phyloP scores from a whole-genome alignment of 331 rosid species.

The Malus hybrid region DNA sequence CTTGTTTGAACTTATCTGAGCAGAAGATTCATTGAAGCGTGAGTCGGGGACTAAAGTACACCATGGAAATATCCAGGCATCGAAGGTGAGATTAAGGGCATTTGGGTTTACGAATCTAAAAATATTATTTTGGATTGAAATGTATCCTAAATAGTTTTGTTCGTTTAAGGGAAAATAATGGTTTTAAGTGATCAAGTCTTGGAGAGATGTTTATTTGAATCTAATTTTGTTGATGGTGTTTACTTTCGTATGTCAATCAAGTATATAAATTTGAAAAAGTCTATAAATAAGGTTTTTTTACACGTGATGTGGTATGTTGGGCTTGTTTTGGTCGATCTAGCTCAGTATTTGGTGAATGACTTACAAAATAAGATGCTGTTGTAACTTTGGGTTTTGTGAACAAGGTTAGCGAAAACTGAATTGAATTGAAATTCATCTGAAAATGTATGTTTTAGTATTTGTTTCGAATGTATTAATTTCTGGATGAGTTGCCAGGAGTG shows the following conservation, averaged over 20 bases:
- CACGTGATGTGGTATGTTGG: not conserved
- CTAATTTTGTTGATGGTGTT: not conserved
- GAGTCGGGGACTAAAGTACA: conserved; percentile 92
- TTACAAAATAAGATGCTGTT: not conserved
- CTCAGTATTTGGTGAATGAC: not conserved
- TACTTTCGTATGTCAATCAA: not conserved
- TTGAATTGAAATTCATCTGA: not conserved
- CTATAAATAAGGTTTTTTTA: not conserved
- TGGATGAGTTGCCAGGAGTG: not conserved
- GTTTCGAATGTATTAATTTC: not conserved
- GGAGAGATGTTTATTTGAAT: not conserved
- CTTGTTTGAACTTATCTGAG: conserved; percentile 13
- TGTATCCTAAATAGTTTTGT: not conserved
- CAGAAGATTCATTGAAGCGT: conserved; percentile 88
- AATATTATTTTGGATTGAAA: no score
- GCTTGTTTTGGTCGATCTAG: not conserved
- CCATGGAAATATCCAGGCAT: conserved; percentile 86
- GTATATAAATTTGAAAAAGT: not conserved
- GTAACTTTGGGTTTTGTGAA: not conserved
- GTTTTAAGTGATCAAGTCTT: not conserved
- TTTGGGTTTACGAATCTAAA: not conserved
- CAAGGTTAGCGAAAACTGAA: not conserved
- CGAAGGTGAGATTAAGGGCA: conserved; percentile 42
- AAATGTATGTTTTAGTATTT: not conserved
- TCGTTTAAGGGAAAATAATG: not conserved